phyloP scores from a whole-genome alignment of 495 filamentous ascomycete genomes.

The Penicillium taxi region DNA sequence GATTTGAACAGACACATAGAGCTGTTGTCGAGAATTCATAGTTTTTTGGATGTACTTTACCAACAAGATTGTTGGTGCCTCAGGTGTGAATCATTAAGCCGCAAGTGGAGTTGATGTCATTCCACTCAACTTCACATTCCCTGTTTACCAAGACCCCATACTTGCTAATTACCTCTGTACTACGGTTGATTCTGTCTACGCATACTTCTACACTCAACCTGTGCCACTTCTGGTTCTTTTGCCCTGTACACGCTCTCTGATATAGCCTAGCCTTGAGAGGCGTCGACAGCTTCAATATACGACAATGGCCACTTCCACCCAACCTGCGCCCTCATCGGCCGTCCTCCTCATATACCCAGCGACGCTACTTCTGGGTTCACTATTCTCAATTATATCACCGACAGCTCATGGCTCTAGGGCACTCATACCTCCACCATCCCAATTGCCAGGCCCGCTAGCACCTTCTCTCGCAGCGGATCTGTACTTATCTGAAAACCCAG shows the following conservation, averaged over 20 bases:
- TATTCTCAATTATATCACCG: conserved; percentile 73
- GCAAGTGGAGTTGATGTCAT: conserved; percentile 17
- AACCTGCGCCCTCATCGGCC: conserved; percentile 18
- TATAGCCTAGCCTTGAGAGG: background rate
- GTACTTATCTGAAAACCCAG: conserved; percentile 21
- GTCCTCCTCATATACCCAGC: conserved; percentile 61
- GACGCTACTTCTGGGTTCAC: conserved; percentile 68
- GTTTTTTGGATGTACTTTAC: no score
- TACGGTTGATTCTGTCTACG: background rate
- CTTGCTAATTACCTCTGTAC: background rate
- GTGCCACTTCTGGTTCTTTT: background rate
- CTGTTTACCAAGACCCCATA: conserved; percentile 1
- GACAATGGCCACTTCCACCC: conserved; percentile 19
- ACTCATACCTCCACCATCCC: conserved; percentile 17
- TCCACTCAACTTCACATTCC: conserved; percentile 5
- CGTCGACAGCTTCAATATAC: background rate
- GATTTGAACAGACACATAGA: no score
- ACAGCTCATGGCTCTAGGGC: conserved; percentile 37
- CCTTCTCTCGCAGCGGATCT: conserved; percentile 41
- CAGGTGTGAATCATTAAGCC: conserved; percentile 9
- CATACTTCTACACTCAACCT: background rate
- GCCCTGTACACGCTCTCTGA: background rate
- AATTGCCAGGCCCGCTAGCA: conserved; percentile 52
- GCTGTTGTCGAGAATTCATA: no score
- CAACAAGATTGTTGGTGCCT: conserved; percentile 1